These are phyloP conservation scores for Forsythia suspensa DNA, from an alignment of 257 asterid species.

Conservation along the genomic window DNA sequence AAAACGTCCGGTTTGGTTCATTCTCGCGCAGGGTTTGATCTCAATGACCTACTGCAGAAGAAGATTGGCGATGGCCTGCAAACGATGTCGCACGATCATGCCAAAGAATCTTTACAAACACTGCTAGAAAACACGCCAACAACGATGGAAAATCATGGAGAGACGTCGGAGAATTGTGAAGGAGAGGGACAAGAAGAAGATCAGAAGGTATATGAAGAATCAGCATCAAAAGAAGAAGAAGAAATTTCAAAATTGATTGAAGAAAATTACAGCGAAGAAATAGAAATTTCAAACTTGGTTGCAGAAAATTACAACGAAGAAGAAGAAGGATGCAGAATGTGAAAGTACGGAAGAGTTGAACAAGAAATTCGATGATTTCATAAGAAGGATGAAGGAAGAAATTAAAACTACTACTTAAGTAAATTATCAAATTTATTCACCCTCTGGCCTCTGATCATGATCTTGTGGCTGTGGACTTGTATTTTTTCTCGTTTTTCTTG, in stretches of 20 bases:
- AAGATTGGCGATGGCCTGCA: neutral
- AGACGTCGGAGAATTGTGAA: neutral
- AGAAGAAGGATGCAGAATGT: neutral
- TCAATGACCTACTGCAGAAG: neutral
- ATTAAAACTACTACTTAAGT: neutral
- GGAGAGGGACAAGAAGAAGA: neutral
- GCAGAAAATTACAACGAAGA: neutral
- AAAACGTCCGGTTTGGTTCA: neutral
- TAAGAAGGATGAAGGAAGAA: constrained; percentile 1
- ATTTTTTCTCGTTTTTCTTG: neutral
- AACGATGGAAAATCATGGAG: neutral
- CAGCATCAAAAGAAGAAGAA: neutral
- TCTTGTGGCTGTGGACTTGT: neutral
- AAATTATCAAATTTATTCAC: neutral
- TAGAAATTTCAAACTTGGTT: neutral
- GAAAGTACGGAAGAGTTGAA: neutral
- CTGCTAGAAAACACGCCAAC: neutral
- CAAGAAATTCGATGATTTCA: neutral
- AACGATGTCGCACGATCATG: neutral
- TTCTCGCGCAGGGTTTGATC: constrained; percentile 12
- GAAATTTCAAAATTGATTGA: neutral
- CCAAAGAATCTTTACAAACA: neutral
- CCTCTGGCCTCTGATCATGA: neutral
- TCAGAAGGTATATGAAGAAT: neutral
- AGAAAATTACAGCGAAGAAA: neutral